A percentile compares a stretch with the other conserved stretches of the same genome.
Conservation (phyloP, 1,284 basidiomycete genomes). For the Calocybe gambosa region DNA sequence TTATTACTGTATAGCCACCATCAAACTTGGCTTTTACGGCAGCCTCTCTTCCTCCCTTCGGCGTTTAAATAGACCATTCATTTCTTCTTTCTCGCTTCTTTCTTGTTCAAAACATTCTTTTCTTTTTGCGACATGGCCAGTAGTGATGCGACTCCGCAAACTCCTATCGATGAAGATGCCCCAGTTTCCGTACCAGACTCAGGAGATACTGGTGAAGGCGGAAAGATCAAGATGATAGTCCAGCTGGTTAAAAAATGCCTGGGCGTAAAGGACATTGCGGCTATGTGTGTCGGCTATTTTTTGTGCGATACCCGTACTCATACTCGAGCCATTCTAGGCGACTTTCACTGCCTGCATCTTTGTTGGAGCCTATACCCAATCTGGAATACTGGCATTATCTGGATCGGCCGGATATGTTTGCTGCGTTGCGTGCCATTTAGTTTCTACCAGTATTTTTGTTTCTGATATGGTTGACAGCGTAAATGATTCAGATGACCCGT, state of each 20-base stretch:
- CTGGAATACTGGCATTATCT: conserved; percentile 95
- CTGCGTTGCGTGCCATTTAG: conserved; percentile 54
- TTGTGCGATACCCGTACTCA: neutral
- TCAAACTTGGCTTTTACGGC: neutral
- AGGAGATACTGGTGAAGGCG: conserved; percentile 73
- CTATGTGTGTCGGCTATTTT: conserved; percentile 58
- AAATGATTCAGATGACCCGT: conserved; percentile 84
- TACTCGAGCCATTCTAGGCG: conserved; percentile 46
- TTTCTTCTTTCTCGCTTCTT: conserved; percentile 6
- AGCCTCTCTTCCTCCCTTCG: neutral
- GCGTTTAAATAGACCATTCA: neutral
- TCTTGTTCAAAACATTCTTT: neutral
- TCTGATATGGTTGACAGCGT: conserved; percentile 42
- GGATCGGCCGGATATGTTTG: conserved; percentile 89
- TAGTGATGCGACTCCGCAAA: conserved; percentile 1
- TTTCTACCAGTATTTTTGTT: conserved; percentile 8
- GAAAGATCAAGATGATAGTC: conserved; percentile 87
- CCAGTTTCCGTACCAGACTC: conserved; percentile 71
- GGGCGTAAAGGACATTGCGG: conserved; percentile 86
- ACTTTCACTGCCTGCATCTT: conserved; percentile 81
- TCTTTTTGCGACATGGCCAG: conserved; percentile 12
- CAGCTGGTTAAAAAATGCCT: conserved; percentile 83
- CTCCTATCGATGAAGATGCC: conserved; percentile 44
- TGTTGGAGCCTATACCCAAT: conserved; percentile 89
- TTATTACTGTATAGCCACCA: neutral